These are phyloP conservation scores for Auriscalpium orientale DNA, from an alignment of 768 basidiomycete genomes.

Conservation along the genomic window DNA sequence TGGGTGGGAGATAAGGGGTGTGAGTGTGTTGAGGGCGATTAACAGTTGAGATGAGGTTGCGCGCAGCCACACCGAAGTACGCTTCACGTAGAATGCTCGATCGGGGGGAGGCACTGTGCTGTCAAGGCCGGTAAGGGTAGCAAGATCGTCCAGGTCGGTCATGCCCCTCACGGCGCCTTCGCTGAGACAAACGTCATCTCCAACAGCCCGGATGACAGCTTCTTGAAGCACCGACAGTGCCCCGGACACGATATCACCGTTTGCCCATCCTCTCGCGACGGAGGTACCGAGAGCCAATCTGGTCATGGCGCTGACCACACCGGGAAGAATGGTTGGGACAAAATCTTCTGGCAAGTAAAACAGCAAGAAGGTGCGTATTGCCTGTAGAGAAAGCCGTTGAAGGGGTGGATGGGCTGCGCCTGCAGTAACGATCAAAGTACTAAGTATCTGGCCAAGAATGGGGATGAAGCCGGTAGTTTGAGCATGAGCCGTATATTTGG, in stretches of 20 bases:
- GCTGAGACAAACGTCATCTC: slow-evolving; percentile 57
- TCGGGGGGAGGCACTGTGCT: not conserved
- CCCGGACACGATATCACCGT: slow-evolving; percentile 56
- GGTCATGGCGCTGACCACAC: slow-evolving; percentile 69
- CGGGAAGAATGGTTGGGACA: slow-evolving; percentile 70
- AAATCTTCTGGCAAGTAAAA: slow-evolving; percentile 44
- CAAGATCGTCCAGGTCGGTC: slow-evolving; percentile 59
- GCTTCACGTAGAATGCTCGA: not conserved
- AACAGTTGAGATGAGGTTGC: slow-evolving; percentile 79
- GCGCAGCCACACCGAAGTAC: slow-evolving; percentile 63
- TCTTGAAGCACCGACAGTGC: slow-evolving; percentile 51
- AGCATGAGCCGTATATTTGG: slow-evolving; percentile 33
- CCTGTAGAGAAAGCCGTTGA: slow-evolving; percentile 54
- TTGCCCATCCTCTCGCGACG: slow-evolving; percentile 58
- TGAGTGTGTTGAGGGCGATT: slow-evolving; percentile 72
- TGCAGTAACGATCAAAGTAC: slow-evolving; percentile 56
- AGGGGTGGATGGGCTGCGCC: slow-evolving; percentile 52
- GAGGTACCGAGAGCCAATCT: slow-evolving; percentile 57
- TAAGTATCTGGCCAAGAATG: slow-evolving; percentile 76
- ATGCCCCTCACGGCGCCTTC: slow-evolving; percentile 51
- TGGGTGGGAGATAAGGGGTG: slow-evolving; percentile 64
- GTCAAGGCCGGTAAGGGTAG: slow-evolving; percentile 21
- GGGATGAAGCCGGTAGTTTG: slow-evolving; percentile 53
- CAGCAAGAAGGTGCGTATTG: slow-evolving; percentile 45
- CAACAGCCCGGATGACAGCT: slow-evolving; percentile 49